Percentiles rank a stretch among this genome's conserved stretches.
These are phyloP conservation scores for Aegilops longissima DNA, from an alignment of 176 grass and related monocot genomes.

Conservation along the genomic window DNA sequence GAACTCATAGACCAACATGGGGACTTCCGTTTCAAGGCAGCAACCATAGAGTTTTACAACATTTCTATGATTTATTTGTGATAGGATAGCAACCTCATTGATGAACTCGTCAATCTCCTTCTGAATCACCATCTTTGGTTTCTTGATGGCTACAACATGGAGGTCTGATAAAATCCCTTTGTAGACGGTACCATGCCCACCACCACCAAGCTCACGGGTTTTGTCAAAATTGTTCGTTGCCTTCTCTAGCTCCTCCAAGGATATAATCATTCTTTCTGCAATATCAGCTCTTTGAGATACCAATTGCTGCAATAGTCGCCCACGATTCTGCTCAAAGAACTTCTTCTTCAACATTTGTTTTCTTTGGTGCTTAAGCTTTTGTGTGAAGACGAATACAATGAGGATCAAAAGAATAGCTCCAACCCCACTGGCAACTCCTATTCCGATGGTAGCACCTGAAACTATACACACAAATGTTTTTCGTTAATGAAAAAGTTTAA, in stretches of 20 bases:
- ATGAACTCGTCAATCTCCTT: slow-evolving; percentile 57
- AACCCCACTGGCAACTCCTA: slow-evolving; percentile 12
- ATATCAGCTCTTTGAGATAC: slow-evolving; percentile 40
- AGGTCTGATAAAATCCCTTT: slow-evolving; percentile 47
- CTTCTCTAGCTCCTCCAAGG: slow-evolving; percentile 44
- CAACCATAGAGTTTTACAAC: slow-evolving; percentile 54
- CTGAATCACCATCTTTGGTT: slow-evolving; percentile 37
- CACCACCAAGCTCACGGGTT: slow-evolving; percentile 26
- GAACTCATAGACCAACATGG: slow-evolving; percentile 47
- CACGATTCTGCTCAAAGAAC: slow-evolving; percentile 45
- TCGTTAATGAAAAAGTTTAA: too few species aligned
- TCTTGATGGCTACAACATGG: slow-evolving; percentile 49
- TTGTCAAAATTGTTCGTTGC: slow-evolving; percentile 13
- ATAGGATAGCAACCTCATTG: slow-evolving; percentile 51
- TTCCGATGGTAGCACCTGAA: too few species aligned
- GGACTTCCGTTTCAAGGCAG: slow-evolving; percentile 53
- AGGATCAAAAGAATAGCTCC: slow-evolving; percentile 23
- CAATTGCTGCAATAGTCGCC: slow-evolving; percentile 35
- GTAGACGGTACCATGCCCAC: slow-evolving; percentile 44
- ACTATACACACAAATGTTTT: too few species aligned
- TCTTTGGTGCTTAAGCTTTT: not conserved
- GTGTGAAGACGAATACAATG: not conserved
- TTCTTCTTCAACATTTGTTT: slow-evolving; percentile 32
- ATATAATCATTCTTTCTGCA: slow-evolving; percentile 47
- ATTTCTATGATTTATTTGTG: slow-evolving; percentile 48